Conservation (phyloP, 2,329 filamentous ascomycete species). For the Fusarium albosuccineum region DNA sequence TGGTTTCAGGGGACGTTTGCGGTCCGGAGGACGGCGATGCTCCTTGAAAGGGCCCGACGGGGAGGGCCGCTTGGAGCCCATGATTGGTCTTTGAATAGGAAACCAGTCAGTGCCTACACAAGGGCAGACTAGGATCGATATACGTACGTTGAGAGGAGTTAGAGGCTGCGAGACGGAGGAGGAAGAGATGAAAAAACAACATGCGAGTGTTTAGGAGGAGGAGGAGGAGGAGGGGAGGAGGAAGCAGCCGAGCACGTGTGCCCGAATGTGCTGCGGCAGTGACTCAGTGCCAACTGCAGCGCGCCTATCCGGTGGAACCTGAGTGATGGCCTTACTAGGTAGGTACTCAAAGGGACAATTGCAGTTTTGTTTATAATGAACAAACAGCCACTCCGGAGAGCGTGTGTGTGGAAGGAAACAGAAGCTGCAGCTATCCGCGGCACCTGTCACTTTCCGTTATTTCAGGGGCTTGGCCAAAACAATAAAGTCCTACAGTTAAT, state of each 20-base stretch:
- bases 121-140: not conserved
- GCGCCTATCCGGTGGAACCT: no score
- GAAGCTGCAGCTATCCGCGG: not conserved
- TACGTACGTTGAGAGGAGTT: not conserved
- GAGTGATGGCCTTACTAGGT: no score
- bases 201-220: not conserved
- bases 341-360: no score
- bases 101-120: no score
- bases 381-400: no score
- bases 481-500: no score
- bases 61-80: slow-evolving; percentile 6
- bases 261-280: slow-evolving; percentile 11
- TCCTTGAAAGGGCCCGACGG: not conserved
- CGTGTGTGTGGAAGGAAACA: not conserved
- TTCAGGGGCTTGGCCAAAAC: not conserved
- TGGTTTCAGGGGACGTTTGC: not conserved
- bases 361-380: no score
- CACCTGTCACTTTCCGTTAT: slow-evolving; percentile 16
- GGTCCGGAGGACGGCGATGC: not conserved
- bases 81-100: not conserved
- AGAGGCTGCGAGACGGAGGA: not conserved
- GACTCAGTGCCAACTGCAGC: slow-evolving; percentile 20
- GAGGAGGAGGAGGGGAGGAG: no score
- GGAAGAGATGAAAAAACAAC: not conserved
- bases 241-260: no score